Percentiles rank a stretch among this genome's conserved stretches.
phyloP scores from a whole-genome alignment of 495 filamentous ascomycete species.

The Beverwykella pulmonaria region DNA sequence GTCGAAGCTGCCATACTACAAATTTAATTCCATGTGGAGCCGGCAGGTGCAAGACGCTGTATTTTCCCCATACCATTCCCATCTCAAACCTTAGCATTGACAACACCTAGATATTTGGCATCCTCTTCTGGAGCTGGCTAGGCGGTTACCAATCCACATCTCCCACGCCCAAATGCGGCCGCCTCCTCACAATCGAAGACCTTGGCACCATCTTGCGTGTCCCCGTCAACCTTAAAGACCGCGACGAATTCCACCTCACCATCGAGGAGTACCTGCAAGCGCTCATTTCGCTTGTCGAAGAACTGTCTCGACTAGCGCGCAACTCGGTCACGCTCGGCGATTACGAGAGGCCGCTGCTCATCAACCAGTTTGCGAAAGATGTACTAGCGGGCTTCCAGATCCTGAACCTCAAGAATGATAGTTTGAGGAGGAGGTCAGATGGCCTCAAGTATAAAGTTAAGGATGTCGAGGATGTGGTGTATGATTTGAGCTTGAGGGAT shows the following conservation, averaged over 20 bases:
- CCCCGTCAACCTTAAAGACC: slow-evolving; percentile 90
- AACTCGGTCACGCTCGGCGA: slow-evolving; percentile 95
- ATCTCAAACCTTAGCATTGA: slow-evolving; percentile 9
- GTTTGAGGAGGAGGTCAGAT: slow-evolving; percentile 82
- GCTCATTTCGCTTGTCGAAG: slow-evolving; percentile 81
- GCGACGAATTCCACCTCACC: slow-evolving; percentile 89
- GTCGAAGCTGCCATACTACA: slow-evolving; percentile 90
- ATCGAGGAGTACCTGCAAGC: slow-evolving; percentile 95
- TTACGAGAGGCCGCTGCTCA: slow-evolving; percentile 76
- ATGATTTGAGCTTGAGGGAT: slow-evolving; percentile 86
- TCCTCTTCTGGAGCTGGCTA: slow-evolving; percentile 77
- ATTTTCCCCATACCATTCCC: slow-evolving; percentile 20
- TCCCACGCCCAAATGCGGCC: slow-evolving; percentile 53
- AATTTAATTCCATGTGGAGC: slow-evolving; percentile 85
- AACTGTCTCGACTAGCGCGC: slow-evolving; percentile 89
- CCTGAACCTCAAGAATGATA: slow-evolving; percentile 95
- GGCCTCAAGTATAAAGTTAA: slow-evolving; percentile 94
- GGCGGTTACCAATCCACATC: slow-evolving; percentile 59
- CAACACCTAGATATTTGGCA: slow-evolving; percentile 52
- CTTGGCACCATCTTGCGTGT: slow-evolving; percentile 78
- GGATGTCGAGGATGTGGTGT: slow-evolving; percentile 97
- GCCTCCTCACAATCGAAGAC: slow-evolving; percentile 84
- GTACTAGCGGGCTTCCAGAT: slow-evolving; percentile 94
- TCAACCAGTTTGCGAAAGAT: slow-evolving; percentile 92
- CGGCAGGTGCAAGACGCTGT: slow-evolving; percentile 82